Evolutionary conservation across 1,284 basidiomycete genomes (phyloP).

Genomic region (Papiliotrema fonsecae): DNA sequence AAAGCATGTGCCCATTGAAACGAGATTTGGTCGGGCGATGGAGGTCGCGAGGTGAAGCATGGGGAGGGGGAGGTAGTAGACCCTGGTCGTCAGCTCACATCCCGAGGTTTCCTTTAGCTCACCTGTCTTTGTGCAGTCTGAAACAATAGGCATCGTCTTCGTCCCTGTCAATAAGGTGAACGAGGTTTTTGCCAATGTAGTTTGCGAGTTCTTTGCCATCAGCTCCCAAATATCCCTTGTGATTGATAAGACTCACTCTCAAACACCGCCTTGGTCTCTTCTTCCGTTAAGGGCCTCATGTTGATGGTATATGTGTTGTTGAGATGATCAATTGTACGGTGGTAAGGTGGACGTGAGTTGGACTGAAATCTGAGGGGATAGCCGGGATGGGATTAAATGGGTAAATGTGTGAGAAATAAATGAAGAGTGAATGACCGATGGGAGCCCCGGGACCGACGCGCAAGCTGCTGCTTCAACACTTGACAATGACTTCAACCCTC

Average conservation of each 20-base stretch:
- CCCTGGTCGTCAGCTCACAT: constrained; percentile 41
- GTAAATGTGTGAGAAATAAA: constrained; percentile 9
- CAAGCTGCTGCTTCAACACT: too few species aligned
- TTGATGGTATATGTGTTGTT: constrained; percentile 5
- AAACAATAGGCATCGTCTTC: constrained; percentile 65
- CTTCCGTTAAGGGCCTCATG: constrained; percentile 50
- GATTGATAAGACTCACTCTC: constrained; percentile 40
- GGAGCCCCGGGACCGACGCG: neutral
- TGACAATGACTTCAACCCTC: too few species aligned
- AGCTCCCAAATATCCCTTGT: neutral
- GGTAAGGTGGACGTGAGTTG: too few species aligned
- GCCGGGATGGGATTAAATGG: too few species aligned
- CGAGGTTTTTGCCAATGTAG: constrained; percentile 51
- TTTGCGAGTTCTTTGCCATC: constrained; percentile 46
- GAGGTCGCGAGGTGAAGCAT: constrained; percentile 91
- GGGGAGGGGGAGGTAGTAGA: constrained; percentile 89
- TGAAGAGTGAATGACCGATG: constrained; percentile 7
- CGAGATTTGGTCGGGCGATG: constrained; percentile 84
- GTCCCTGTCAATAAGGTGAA: constrained; percentile 49
- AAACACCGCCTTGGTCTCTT: constrained; percentile 51
- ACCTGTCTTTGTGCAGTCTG: constrained; percentile 78
- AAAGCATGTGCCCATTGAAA: constrained; percentile 92
- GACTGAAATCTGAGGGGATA: too few species aligned
- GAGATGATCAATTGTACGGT: neutral
- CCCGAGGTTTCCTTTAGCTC: constrained; percentile 3